Percentiles rank a stretch among this genome's conserved stretches.
These are phyloP conservation scores for Turnera subulata DNA, from an alignment of 345 rosid genomes.

Conservation along the genomic window DNA sequence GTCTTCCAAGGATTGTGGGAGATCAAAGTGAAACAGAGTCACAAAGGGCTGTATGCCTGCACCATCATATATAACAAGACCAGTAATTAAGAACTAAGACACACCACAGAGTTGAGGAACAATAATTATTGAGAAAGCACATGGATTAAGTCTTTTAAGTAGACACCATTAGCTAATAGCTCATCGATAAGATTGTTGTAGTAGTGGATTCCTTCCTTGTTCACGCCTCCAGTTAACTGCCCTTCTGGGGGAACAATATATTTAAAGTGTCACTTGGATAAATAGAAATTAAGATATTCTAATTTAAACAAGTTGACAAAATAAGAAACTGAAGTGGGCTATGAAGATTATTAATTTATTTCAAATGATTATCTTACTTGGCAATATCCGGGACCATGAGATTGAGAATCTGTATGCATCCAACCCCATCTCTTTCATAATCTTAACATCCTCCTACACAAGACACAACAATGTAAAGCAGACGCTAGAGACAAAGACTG, in stretches of 20 bases:
- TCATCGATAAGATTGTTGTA: conserved; percentile 27
- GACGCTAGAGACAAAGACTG: neutral
- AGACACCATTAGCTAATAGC: conserved; percentile 19
- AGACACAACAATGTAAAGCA: neutral
- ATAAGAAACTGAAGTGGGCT: neutral
- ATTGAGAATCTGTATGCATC: conserved; percentile 28
- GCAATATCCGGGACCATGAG: conserved; percentile 27
- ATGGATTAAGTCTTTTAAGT: neutral
- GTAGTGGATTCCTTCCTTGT: conserved; percentile 17
- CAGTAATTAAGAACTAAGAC: neutral
- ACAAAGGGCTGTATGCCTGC: conserved; percentile 66
- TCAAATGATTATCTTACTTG: conserved; percentile 13
- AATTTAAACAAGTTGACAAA: neutral
- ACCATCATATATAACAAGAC: neutral
- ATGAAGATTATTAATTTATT: too few species aligned
- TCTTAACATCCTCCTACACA: conserved; percentile 19
- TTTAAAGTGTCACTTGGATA: too few species aligned
- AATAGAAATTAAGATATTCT: too few species aligned
- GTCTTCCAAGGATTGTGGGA: conserved; percentile 57
- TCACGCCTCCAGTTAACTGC: conserved; percentile 17
- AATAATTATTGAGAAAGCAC: neutral
- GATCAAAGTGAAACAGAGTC: conserved; percentile 92
- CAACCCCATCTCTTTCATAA: conserved; percentile 19
- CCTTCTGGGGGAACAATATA: conserved; percentile 6
- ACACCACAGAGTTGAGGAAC: neutral